Evolutionary conservation across 2,329 filamentous ascomycete genomes (phyloP), one percentile per base, ranked within the genome.

Genomic region (Venturia aucupariae): DNA sequence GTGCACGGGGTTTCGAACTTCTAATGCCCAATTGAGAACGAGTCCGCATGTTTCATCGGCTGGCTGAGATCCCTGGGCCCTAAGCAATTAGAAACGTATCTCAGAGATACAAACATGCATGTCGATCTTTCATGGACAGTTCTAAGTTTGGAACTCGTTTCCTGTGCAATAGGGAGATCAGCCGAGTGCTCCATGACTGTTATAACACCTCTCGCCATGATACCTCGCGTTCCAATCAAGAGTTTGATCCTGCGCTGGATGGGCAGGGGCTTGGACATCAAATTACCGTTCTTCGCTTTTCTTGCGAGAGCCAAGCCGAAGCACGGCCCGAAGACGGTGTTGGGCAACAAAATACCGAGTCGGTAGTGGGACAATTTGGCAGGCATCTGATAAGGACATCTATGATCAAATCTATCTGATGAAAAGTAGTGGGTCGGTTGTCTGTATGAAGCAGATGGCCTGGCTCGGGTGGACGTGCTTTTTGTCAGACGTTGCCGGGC

Each of bases 371-470:
- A 57, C 51, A 35, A 57, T n/a, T 32, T 30, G 2, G 13, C 51
- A 57, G 30, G 27, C 51, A 38, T 57, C 17, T 27, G 51, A 35
- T 57, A 57, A 35, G 27, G 27, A 35, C 8, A 35, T 10, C 30
- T 57, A n/a, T 15, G 51, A 57, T 57, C n/a, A n/a, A 32, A 57
- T 57, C 51, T 57, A 57, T 35, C 30, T 57, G 51, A 57, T 35
- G 51, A 11, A 57, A 19, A 57, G 51, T 35, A 35, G 51, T 57
- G 51, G 30, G 35, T 57, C 51, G 51, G 17, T n/a, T 57, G 51
- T 57, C 35, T 57, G 51, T 32, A 4, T 57, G 51, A 57, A 57
- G 51, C 30, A 57, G 15, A 51, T 22, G 46, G 46, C 10, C 51
- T 35, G 4, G 17, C 19, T 32, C 51, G 51, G 51, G 51, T 32